Conservation (phyloP, 257 asterid species). For the Rhazya stricta region DNA sequence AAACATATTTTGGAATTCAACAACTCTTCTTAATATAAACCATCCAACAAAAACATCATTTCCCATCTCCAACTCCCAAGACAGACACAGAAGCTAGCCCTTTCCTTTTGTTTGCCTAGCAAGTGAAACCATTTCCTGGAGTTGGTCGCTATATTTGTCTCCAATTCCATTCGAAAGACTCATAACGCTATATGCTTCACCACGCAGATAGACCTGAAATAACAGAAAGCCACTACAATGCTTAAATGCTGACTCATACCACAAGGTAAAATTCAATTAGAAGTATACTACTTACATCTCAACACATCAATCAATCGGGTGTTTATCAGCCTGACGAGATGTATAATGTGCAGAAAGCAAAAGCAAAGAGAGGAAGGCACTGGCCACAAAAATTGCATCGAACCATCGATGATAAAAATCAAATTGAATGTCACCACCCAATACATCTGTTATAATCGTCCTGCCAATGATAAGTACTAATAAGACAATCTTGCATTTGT, state of each 20-base stretch:
- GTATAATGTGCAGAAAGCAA: slow-evolving; percentile 93
- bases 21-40: too few species aligned
- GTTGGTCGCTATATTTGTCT: not conserved
- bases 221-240: not conserved
- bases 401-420: slow-evolving; percentile 98
- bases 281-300: slow-evolving; percentile 6
- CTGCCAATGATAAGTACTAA: slow-evolving; percentile 32
- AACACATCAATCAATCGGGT: slow-evolving; percentile 68
- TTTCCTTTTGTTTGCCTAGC: not conserved
- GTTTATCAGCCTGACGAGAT: slow-evolving; percentile 89
- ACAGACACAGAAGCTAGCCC: not conserved
- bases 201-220: not conserved
- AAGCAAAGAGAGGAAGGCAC: slow-evolving; percentile 88
- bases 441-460: slow-evolving; percentile 85
- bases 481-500: not conserved
- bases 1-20: not conserved
- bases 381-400: slow-evolving; percentile 91
- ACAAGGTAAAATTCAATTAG: not conserved
- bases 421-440: slow-evolving; percentile 94
- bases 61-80: not conserved
- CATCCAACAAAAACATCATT: too few species aligned
- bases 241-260: not conserved
- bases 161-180: not conserved
- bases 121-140: slow-evolving; percentile 1
- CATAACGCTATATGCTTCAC: not conserved